Evolutionary conservation across 805 yeast genomes (phyloP).

Genomic region (Dipodascus albidus): DNA sequence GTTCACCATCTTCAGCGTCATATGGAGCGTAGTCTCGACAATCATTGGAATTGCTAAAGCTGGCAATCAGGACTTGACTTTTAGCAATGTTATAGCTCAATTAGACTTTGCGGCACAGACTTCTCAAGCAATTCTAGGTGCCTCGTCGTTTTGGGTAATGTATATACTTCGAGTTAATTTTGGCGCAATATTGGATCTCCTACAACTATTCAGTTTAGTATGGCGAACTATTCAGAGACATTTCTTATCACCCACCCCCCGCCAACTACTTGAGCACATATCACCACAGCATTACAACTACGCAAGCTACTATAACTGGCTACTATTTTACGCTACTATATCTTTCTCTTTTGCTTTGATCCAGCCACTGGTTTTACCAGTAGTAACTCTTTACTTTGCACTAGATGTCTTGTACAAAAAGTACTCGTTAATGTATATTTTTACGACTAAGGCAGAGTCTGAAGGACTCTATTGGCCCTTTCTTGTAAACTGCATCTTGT

Average conservation of each 20-base stretch:
- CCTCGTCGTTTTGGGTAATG: conserved; percentile 32
- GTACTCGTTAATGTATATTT: conserved; percentile 26
- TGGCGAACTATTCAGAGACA: conserved; percentile 16
- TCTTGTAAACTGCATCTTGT: conserved; percentile 23
- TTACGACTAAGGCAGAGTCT: conserved; percentile 27
- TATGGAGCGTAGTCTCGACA: conserved; percentile 26
- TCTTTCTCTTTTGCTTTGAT: conserved; percentile 27
- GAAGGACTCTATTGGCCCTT: conserved; percentile 29
- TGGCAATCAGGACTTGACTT: conserved; percentile 11
- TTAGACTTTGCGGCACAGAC: conserved; percentile 23
- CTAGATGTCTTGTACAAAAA: conserved; percentile 25
- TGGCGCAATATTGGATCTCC: conserved; percentile 21
- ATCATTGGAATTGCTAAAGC: conserved; percentile 15
- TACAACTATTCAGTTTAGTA: conserved; percentile 21
- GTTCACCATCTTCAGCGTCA: conserved; percentile 27
- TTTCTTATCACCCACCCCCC: conserved; percentile 24
- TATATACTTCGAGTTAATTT: conserved; percentile 25
- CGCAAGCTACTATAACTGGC: conserved; percentile 24
- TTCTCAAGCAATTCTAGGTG: conserved; percentile 26
- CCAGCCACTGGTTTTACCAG: conserved; percentile 28
- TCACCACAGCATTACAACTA: conserved; percentile 26
- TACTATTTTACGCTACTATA: conserved; percentile 25
- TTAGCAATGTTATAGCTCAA: conserved; percentile 18
- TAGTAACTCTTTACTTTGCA: conserved; percentile 21
- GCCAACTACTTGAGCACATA: conserved; percentile 20